These are phyloP conservation scores for Dendrobium catenatum DNA, from an alignment of 106 monocot genomes.

Conservation along the genomic window DNA sequence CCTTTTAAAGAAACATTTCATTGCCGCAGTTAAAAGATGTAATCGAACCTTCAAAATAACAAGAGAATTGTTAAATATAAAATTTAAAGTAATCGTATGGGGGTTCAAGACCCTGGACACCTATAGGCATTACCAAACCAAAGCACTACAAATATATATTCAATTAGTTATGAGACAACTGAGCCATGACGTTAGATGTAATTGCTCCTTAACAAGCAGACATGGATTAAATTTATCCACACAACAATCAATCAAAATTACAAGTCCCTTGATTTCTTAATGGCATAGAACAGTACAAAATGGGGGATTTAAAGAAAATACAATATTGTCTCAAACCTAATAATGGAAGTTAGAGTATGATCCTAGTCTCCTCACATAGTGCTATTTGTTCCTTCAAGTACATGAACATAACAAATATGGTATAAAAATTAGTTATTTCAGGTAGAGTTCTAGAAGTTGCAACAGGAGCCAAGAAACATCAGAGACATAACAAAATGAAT, in stretches of 20 bases:
- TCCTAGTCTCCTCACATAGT: neutral
- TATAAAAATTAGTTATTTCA: neutral
- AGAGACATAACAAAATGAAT: neutral
- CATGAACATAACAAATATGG: neutral
- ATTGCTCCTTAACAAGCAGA: neutral
- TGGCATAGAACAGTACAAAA: neutral
- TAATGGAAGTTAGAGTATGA: neutral
- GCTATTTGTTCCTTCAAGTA: neutral
- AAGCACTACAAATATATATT: neutral
- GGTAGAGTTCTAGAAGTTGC: neutral
- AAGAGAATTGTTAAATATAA: conserved; percentile 4
- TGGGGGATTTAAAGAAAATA: neutral
- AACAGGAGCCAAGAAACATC: neutral
- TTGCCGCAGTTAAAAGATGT: conserved; percentile 93
- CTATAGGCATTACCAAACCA: neutral
- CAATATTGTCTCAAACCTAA: neutral
- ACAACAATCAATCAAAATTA: neutral
- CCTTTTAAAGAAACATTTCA: conserved; percentile 97
- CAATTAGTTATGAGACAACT: neutral
- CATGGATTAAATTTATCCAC: neutral
- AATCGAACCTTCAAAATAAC: conserved; percentile 64
- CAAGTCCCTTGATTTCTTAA: neutral
- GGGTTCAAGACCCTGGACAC: neutral
- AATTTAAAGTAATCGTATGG: neutral
- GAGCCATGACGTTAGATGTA: neutral